Evolutionary conservation across 2,329 filamentous ascomycete genomes (phyloP), one percentile per base, ranked within the genome.

Genomic region (Penicillium paneum): DNA sequence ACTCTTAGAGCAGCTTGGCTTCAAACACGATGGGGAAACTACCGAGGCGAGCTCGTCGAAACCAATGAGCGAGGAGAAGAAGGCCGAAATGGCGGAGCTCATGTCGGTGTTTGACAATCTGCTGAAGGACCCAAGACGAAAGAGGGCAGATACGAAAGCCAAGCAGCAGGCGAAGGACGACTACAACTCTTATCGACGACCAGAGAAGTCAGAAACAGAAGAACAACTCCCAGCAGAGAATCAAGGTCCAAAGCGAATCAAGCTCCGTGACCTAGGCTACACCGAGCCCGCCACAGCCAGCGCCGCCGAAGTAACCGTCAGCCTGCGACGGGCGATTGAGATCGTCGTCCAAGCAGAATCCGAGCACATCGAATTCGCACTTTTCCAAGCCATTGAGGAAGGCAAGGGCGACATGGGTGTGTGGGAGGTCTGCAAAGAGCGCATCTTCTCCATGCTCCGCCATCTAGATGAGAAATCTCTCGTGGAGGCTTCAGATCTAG

Each of bases 351-450:
- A 64, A 26, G 59, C 65, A 29, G 73, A 74, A 55, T 59, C 63
- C 3, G 49, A 53, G 7, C 69, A 66, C 38, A 74, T 74, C 17
- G 65, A 70, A 50, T 49, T 56, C 7, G 64, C 67, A 15, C 61
- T 75, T 5, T 64, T 64, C 42, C 56, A 59, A 15, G 65, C 66
- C 26, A 58, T 72, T 49, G 48, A 65, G 34, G 52, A 63, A 8
- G 59, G 64, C n/a, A 63, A 63, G 36, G 65, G 69, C 21, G 74
- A 76, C 36, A 53, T 66, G 24, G 71, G 64, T 4, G 58, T 76
- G 12, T 76, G 74, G 74, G 64, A 67, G 11, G 62, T 76, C 7
- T 75, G 74, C 49, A 67, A 71, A 54, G 57, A 68, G n/a, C 65
- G 65, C 24, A 69, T 76, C n/a, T 77, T 77, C 58, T 67, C 66